Evolutionary conservation across 768 basidiomycete species (phyloP), one percentile per base, ranked within the genome.

Genomic region (Hypholoma sublateritium): DNA sequence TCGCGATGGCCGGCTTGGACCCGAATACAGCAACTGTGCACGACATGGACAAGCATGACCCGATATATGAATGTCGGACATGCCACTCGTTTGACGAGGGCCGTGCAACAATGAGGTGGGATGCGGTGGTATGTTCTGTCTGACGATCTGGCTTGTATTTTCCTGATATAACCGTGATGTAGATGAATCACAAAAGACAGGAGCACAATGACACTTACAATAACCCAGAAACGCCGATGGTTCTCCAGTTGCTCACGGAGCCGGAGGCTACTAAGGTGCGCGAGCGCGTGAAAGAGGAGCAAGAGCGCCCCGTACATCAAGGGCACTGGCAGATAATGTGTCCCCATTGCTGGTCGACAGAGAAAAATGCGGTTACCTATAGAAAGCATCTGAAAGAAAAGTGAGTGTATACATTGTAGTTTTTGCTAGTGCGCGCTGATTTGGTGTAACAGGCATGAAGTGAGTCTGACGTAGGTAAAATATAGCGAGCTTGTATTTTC

Each of bases 21-120:
- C 55, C 55, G 8, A 12, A 4, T 3, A 47, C 45, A 14, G 36
- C 55, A 12, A 56, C 55, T 11, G 55, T 46, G 3, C n/a, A 21
- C 5, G 36, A 56, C 14, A 56, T 56, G 55, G 55, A 49, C 13
- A 46, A 37, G n/a, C 24, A 41, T 11, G 28, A 56, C 37, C 46
- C 46, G 8, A 28, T 56, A 17, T 48, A 48, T 24, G 55, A 56
- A 19, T 56, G 55, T 43, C 34, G 2, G 14, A 24, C 6, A 11
- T 56, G 55, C 19, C 37, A 49, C 35, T 17, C 22, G 9, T 14
- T 25, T 41, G 16, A 32, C 34, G 19, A 41, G 13, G 55, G 55
- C 3, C 55, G 55, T 17, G 46, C 25, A 32, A 49, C 39, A 17
- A 41, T 56, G 46, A 25, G 16, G 7, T 56, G 55, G 55, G 17